These are phyloP conservation scores for Thozetella sp. DNA, from an alignment of 495 filamentous ascomycete species.

Conservation along the genomic window DNA sequence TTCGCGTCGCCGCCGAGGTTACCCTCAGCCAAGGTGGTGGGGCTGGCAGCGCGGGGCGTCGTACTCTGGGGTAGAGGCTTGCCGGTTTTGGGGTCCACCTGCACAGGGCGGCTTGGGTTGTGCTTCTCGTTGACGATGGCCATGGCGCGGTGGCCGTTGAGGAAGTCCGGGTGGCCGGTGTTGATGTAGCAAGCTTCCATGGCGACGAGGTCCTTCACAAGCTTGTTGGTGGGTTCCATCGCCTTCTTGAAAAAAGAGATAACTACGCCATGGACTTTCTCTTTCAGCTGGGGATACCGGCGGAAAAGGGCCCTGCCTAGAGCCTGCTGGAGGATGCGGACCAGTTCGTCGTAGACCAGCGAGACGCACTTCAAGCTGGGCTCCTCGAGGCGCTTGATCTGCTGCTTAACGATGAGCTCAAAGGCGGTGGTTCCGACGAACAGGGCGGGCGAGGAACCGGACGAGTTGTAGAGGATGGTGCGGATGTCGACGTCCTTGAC, in stretches of 20 bases:
- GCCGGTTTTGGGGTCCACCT: conserved; percentile 98
- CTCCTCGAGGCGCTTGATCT: conserved; percentile 96
- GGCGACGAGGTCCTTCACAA: conserved; percentile 87
- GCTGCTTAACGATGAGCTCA: conserved; percentile 97
- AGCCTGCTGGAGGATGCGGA: conserved; percentile 90
- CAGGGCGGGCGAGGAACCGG: conserved; percentile 92
- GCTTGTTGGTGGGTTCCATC: conserved; percentile 96
- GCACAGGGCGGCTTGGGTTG: conserved; percentile 78
- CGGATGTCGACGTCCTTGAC: conserved; percentile 98
- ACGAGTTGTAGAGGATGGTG: conserved; percentile 97
- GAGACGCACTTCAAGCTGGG: conserved; percentile 96
- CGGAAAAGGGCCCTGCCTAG: conserved; percentile 89
- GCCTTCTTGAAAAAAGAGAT: conserved; percentile 96
- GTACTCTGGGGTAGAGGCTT: conserved; percentile 78
- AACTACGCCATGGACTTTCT: conserved; percentile 95
- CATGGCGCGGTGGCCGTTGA: conserved; percentile 97
- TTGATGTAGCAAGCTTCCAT: conserved; percentile 99
- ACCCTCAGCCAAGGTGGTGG: conserved; percentile 55
- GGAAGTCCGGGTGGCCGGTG: conserved; percentile 96
- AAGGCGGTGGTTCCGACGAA: conserved; percentile 98
- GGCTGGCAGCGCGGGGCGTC: conserved; percentile 70
- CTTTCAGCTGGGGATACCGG: conserved; percentile 89
- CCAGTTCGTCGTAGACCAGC: conserved; percentile 95
- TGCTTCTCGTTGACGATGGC: conserved; percentile 94
- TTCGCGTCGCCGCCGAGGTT: conserved; percentile 54